These are phyloP conservation scores for Prunus davidiana DNA, from an alignment of 306 rosid species.

Conservation along the genomic window DNA sequence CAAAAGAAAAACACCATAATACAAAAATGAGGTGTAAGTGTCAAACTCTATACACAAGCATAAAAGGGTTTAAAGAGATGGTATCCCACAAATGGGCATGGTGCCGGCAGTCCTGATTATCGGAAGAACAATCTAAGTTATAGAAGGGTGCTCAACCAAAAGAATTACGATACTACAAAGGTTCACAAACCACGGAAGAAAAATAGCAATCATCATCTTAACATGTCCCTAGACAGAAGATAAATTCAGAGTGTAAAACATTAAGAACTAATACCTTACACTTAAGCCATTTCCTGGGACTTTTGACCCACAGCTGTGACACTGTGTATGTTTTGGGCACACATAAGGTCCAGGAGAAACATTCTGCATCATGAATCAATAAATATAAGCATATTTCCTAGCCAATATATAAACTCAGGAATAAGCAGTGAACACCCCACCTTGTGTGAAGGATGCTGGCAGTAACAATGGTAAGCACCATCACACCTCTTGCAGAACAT, in stretches of 20 bases:
- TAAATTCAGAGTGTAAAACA: background rate
- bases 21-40: background rate
- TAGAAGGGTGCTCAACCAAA: background rate
- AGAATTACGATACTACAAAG: background rate
- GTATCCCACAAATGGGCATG: background rate
- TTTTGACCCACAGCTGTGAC: constrained; percentile 94
- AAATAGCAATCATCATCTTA: background rate
- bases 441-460: constrained; percentile 97
- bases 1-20: background rate
- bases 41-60: background rate
- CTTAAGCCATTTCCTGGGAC: constrained; percentile 98
- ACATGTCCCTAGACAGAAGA: background rate
- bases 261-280: constrained; percentile 62
- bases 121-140: background rate
- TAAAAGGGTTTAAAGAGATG: background rate
- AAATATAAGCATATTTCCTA: constrained; percentile 27
- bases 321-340: constrained; percentile 88
- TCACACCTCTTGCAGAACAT: constrained; percentile 99
- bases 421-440: constrained; percentile 36
- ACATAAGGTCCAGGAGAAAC: constrained; percentile 89
- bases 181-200: background rate
- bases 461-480: constrained; percentile 97
- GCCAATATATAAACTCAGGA: constrained; percentile 16
- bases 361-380: constrained; percentile 60
- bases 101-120: background rate